Percentiles rank a stretch among this genome's conserved stretches.
Evolutionary conservation across 306 rosid genomes (phyloP).

Genomic region (Potentilla sterilis): DNA sequence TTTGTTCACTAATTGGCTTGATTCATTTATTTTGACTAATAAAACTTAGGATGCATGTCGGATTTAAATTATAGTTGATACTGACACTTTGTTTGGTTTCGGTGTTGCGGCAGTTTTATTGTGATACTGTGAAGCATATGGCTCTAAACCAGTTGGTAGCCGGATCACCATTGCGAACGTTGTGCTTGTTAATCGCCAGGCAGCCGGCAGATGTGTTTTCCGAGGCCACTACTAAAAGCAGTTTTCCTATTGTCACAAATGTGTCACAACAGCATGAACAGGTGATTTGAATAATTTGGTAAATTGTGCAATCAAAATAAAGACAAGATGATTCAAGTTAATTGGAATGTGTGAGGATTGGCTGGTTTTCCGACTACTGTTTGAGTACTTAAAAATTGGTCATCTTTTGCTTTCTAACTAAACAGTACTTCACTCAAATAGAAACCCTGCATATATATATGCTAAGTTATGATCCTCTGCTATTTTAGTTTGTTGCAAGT

Average conservation of each 20-base stretch:
- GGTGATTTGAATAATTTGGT: slow-evolving; percentile 34
- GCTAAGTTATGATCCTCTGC: slow-evolving; percentile 1
- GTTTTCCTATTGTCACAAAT: slow-evolving; percentile 28
- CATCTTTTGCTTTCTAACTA: background rate
- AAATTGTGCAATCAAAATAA: background rate
- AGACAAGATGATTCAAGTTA: background rate
- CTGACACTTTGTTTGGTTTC: slow-evolving; percentile 10
- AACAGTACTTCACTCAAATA: background rate
- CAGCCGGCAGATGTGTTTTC: slow-evolving; percentile 69
- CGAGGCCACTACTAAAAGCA: slow-evolving; percentile 23
- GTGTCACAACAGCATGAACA: slow-evolving; percentile 44
- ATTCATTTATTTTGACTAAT: background rate
- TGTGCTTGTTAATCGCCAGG: slow-evolving; percentile 69
- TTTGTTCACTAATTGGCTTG: background rate
- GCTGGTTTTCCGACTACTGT: background rate
- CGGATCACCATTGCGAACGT: slow-evolving; percentile 67
- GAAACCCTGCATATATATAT: background rate
- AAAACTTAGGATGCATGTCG: background rate
- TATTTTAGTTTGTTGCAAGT: slow-evolving; percentile 3
- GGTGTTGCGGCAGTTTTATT: slow-evolving; percentile 52
- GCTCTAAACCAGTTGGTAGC: slow-evolving; percentile 60
- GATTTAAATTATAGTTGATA: background rate
- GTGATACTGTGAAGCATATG: slow-evolving; percentile 72
- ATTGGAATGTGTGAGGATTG: background rate
- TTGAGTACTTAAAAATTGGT: background rate